Conservation (phyloP, 2,329 filamentous ascomycete genomes). For the Harringtonia lauricola region DNA sequence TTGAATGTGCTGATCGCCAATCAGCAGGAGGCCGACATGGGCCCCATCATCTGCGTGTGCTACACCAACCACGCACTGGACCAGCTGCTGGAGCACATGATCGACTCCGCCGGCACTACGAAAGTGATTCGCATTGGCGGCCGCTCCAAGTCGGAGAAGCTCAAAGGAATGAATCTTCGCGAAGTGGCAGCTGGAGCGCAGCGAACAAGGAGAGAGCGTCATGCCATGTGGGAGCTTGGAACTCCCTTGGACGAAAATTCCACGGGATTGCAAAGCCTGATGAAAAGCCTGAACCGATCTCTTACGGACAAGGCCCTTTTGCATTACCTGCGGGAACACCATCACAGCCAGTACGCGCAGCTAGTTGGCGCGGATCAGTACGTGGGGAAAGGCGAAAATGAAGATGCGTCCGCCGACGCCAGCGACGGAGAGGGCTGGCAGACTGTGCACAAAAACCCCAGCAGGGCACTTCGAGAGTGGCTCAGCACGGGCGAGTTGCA, state of each 20-base stretch:
- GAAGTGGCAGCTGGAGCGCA: constrained; percentile 18
- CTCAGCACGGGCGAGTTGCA: not conserved
- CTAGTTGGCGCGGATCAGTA: constrained; percentile 17
- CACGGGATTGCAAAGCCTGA: not conserved
- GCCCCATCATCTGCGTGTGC: constrained; percentile 34
- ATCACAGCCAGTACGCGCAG: constrained; percentile 14
- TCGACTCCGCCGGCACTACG: constrained; percentile 28
- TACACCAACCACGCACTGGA: constrained; percentile 41
- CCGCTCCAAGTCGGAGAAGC: constrained; percentile 39
- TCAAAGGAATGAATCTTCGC: constrained; percentile 40
- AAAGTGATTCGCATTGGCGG: constrained; percentile 52
- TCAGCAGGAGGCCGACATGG: constrained; percentile 25
- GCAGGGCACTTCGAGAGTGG: constrained; percentile 14
- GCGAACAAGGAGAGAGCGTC: constrained; percentile 28
- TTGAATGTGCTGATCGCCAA: constrained; percentile 41
- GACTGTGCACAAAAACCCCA: constrained; percentile 9
- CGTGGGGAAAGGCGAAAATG: not conserved
- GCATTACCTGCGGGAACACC: constrained; percentile 11
- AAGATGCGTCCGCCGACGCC: not conserved
- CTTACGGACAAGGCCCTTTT: constrained; percentile 5
- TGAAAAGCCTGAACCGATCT: not conserved
- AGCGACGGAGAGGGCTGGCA: constrained; percentile 16
- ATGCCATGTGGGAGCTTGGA: constrained; percentile 16
- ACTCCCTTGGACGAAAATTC: constrained; percentile 7
- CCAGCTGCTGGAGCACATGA: constrained; percentile 48